Conservation (phyloP, 768 basidiomycete genomes). For the Terana coerulea region DNA sequence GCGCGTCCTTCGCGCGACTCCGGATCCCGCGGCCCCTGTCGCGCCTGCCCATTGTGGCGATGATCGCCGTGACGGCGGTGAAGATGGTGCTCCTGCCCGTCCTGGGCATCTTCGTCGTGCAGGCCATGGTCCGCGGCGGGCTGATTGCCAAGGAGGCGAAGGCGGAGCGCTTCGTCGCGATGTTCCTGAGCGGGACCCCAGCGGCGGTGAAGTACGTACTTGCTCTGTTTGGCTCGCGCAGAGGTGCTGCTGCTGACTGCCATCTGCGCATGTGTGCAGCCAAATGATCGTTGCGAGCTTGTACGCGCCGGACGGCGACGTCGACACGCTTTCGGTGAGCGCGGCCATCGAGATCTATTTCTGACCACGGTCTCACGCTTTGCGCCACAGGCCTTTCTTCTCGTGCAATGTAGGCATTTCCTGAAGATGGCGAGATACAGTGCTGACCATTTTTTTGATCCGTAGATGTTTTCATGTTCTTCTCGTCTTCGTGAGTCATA, state of each 20-base stretch:
- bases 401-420: constrained; percentile 38
- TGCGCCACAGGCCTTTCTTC: constrained; percentile 33
- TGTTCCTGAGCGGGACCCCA: constrained; percentile 45
- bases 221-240: not conserved
- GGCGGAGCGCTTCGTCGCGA: constrained; percentile 40
- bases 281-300: constrained; percentile 42
- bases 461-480: constrained; percentile 41
- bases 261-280: constrained; percentile 20
- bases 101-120: constrained; percentile 33
- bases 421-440: not conserved
- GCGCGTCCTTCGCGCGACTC: constrained; percentile 40
- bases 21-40: constrained; percentile 32
- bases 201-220: constrained; percentile 35
- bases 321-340: constrained; percentile 40
- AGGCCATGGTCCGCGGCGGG: constrained; percentile 23
- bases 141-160: constrained; percentile 34
- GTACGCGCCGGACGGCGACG: constrained; percentile 41
- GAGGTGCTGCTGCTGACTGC: not conserved
- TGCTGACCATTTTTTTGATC: no score
- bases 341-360: not conserved
- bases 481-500: constrained; percentile 41
- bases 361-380: not conserved
- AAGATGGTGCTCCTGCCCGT: constrained; percentile 41
- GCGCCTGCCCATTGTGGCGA: constrained; percentile 35
- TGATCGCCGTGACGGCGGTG: constrained; percentile 31